Evolutionary conservation across 805 yeast species (phyloP).

Genomic region (Scheffersomyces lignosus): DNA sequence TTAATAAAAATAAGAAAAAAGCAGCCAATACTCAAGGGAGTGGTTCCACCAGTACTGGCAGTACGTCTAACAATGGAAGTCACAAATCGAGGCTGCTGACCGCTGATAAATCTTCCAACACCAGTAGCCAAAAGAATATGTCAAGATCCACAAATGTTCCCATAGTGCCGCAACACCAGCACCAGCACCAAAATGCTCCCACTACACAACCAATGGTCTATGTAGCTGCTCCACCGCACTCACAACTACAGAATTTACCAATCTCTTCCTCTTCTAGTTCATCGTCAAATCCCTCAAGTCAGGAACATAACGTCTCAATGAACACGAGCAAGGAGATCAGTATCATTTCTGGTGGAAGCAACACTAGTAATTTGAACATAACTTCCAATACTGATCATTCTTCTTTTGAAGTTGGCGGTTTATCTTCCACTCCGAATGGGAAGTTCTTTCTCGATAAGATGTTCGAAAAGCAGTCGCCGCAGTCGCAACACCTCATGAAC

Average conservation of each 20-base stretch:
- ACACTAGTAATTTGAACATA: conserved; percentile 34
- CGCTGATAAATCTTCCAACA: background rate
- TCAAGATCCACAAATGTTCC: conserved; percentile 1
- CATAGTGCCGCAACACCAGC: too few relatives aligned
- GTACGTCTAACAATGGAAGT: background rate
- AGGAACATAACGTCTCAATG: conserved; percentile 17
- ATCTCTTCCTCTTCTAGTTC: background rate
- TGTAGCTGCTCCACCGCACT: background rate
- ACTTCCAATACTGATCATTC: conserved; percentile 38
- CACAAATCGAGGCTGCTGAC: background rate
- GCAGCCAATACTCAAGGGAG: background rate
- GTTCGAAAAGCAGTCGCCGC: conserved; percentile 42
- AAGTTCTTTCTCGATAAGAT: conserved; percentile 39
- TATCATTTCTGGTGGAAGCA: conserved; percentile 27
- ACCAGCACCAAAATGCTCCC: background rate
- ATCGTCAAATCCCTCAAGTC: conserved; percentile 2
- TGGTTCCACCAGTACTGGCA: too few relatives aligned
- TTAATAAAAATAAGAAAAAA: conserved; percentile 12
- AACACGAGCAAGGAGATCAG: conserved; percentile 29
- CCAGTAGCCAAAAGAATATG: background rate
- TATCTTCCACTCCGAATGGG: conserved; percentile 41
- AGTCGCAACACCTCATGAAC: conserved; percentile 15
- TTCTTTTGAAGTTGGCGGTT: conserved; percentile 39
- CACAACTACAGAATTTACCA: too few relatives aligned
- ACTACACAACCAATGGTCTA: background rate